Conservation (phyloP, 305 asterid genomes). For the Fraxinus latifolia region DNA sequence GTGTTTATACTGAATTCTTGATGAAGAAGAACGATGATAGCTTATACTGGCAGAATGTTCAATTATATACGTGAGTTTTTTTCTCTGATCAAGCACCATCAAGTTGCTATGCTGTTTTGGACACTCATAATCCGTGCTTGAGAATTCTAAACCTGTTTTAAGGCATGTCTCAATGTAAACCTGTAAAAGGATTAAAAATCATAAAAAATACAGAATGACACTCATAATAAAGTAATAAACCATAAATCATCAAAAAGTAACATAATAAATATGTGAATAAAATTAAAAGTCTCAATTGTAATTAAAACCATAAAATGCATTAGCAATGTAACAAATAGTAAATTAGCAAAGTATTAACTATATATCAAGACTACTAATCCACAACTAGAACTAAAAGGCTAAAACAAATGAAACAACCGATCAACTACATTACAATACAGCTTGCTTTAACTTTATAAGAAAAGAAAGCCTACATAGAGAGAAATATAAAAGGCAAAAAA, state of each 20-base stretch:
- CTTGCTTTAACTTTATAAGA: neutral
- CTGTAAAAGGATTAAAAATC: neutral
- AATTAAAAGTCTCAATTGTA: neutral
- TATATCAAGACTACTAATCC: neutral
- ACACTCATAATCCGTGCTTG: neutral
- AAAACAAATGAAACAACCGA: neutral
- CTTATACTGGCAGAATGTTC: conserved; percentile 93
- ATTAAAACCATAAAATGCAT: neutral
- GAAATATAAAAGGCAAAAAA: neutral
- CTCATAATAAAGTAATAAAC: neutral
- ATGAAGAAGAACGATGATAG: conserved; percentile 98
- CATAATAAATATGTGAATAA: neutral
- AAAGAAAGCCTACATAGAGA: neutral
- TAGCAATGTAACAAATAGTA: neutral
- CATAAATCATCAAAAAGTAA: neutral
- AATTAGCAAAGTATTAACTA: neutral
- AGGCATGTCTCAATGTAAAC: neutral
- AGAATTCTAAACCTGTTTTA: neutral
- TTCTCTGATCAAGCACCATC: conserved; percentile 3
- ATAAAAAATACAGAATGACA: neutral
- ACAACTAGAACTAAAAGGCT: neutral
- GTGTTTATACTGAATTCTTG: conserved; percentile 93
- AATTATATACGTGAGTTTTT: conserved; percentile 72
- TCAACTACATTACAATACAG: neutral
- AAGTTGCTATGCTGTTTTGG: conserved; percentile 4